Percentiles rank a stretch among this genome's conserved stretches.
Evolutionary conservation across 306 rosid genomes (phyloP).

Genomic region (Purshia tridentata): DNA sequence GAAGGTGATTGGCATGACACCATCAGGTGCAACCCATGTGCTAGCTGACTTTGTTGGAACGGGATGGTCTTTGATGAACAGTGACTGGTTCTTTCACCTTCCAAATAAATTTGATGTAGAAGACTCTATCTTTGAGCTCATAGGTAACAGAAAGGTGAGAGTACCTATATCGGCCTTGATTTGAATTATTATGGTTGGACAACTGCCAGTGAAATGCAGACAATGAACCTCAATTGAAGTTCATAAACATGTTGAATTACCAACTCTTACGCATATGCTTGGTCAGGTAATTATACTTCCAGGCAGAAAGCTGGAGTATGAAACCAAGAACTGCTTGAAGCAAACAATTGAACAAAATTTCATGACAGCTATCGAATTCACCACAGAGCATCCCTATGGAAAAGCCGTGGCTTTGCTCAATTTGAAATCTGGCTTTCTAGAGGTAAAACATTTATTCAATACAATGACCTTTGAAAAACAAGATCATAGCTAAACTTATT

Average conservation of each 20-base stretch:
- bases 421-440: conserved; percentile 27
- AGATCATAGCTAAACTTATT: not conserved
- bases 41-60: conserved; percentile 37
- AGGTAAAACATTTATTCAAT: conserved; percentile 27
- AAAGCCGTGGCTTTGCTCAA: conserved; percentile 41
- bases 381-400: conserved; percentile 33
- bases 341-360: conserved; percentile 19
- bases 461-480: not conserved
- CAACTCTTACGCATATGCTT: not conserved
- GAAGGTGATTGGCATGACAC: conserved; percentile 27
- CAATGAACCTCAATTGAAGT: not conserved
- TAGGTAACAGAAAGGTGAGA: conserved; percentile 31
- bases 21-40: conserved; percentile 25
- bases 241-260: not conserved
- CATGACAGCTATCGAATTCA: conserved; percentile 40
- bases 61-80: conserved; percentile 39
- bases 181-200: not conserved
- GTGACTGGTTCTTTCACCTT: conserved; percentile 33
- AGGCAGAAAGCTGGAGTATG: conserved; percentile 37
- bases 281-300: conserved; percentile 34
- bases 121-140: conserved; percentile 34
- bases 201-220: not conserved
- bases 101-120: conserved; percentile 20
- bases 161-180: not conserved
- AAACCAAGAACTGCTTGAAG: conserved; percentile 20